A percentile compares a stretch with the other conserved stretches of the same genome.
phyloP scores from a whole-genome alignment of 1,284 basidiomycete genomes.

The Agaricales sp. region DNA sequence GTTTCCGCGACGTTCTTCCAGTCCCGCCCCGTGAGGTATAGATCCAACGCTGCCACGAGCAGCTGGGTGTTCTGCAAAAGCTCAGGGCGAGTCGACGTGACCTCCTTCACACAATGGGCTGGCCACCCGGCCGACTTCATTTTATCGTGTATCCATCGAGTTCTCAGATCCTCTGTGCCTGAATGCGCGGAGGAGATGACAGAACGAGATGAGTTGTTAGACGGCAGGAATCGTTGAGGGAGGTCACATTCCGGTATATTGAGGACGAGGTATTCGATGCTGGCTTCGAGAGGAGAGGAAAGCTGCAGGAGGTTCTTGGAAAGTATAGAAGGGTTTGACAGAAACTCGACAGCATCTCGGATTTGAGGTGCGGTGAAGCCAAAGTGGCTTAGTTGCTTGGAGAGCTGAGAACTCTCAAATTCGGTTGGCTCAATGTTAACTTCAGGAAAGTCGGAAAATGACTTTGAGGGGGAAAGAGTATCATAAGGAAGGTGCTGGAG shows the following conservation, averaged over 20 bases:
- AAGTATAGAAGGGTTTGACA: conserved; percentile 42
- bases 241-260: conserved; percentile 74
- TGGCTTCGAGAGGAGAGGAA: conserved; percentile 49
- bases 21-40: conserved; percentile 35
- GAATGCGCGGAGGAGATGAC: conserved; percentile 56
- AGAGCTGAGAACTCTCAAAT: conserved; percentile 31
- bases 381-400: conserved; percentile 37
- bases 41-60: conserved; percentile 40
- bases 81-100: conserved; percentile 24
- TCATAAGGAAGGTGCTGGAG: background rate
- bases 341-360: conserved; percentile 36
- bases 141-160: conserved; percentile 77
- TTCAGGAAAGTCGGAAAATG: conserved; percentile 41
- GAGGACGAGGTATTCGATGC: conserved; percentile 68
- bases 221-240: conserved; percentile 51
- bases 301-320: conserved; percentile 38
- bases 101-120: conserved; percentile 53
- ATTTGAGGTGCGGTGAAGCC: conserved; percentile 47
- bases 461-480: too few species aligned
- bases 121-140: conserved; percentile 84
- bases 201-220: conserved; percentile 55
- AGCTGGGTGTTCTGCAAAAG: conserved; percentile 36
- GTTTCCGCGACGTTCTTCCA: conserved; percentile 15
- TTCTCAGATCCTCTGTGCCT: conserved; percentile 55
- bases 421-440: conserved; percentile 38